Base-by-base conservation (phyloP, 768 basidiomycete species). In the Rhizopogon sp. region DNA sequence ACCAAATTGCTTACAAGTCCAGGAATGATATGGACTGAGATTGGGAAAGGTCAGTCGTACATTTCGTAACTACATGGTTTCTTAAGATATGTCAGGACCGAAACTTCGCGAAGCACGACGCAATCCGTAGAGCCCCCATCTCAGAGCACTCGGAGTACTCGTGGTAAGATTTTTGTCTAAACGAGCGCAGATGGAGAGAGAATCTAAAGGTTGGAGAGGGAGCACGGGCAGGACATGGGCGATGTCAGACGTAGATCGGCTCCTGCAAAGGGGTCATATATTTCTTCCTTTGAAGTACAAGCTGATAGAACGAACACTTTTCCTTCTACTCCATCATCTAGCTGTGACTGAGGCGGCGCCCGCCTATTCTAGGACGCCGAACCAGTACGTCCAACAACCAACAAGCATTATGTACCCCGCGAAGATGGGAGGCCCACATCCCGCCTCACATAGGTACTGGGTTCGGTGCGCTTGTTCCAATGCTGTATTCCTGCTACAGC, bases 171-270 rank as follows among this genome's bases (percentile, higher is more conserved):
- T 88, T 57, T 64, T 91, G 8, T 76, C 80, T 1, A 87, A 93
- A 62, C 79, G 93, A 28, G 88, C 87, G 2, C 79, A 86, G 61
- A 65, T 95, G 55, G 93, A 96, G 70, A 80, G 76, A 55, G 91
- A 89, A 59, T 88, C 3, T 86, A 81, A 43, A 78, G 93, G 4
- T 84, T 85, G 64, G 88, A 86, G 69, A 82, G 82, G 28, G 60
- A 72, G 6, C 75, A 71, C 14, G 67, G 66, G 28, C 59, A 67
- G 45, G 68, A 62, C 3, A 25, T 25, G 39, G 63, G 60, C 13
- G 58, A 61, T 16, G 65, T 70, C 11, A 62, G 67, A 42, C 70
- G 67, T 11, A 66, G 68, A 16, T 70, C 66, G 53, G 73, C 67
- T 60, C 71, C 78, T 53, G 69, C 77, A 60, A 87, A 85, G 77